Evolutionary conservation across 139 green algal genomes (phyloP).

Genomic region (Picochlorum costavermella): DNA sequence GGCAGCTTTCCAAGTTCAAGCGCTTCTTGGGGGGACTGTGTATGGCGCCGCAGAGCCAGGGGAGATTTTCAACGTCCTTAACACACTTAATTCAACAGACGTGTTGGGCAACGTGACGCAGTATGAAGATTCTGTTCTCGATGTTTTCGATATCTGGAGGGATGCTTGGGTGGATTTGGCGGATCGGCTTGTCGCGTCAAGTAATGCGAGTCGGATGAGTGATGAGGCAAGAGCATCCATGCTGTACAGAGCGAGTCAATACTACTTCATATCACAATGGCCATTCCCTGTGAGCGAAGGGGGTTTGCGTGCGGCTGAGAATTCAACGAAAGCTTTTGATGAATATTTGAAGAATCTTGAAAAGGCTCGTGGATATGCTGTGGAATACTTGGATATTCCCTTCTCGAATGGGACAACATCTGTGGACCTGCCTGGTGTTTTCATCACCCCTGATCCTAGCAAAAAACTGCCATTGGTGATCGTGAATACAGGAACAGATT

Average conservation of each 20-base stretch:
- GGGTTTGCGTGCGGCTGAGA: neutral
- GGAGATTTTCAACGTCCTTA: neutral
- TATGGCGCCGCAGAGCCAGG: neutral
- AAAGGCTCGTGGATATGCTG: neutral
- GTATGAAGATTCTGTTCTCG: neutral
- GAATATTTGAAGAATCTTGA: neutral
- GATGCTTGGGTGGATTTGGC: neutral
- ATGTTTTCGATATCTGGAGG: neutral
- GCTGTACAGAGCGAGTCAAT: conserved; percentile 3
- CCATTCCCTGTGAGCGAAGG: conserved; percentile 5
- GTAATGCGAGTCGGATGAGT: neutral
- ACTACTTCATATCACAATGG: conserved; percentile 3
- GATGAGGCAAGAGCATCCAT: neutral
- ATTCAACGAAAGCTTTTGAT: neutral
- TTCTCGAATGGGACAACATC: neutral
- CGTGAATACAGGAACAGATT: conserved; percentile 1
- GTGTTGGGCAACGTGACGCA: neutral
- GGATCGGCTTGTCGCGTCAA: neutral
- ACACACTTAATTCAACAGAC: neutral
- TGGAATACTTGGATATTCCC: neutral
- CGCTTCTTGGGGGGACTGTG: neutral
- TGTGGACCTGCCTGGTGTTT: neutral
- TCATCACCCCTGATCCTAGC: neutral
- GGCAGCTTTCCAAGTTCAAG: conserved; percentile 1
- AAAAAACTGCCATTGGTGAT: neutral